Base-by-base conservation (phyloP, 768 basidiomycete genomes). In the Xerocomus spinulosus region DNA sequence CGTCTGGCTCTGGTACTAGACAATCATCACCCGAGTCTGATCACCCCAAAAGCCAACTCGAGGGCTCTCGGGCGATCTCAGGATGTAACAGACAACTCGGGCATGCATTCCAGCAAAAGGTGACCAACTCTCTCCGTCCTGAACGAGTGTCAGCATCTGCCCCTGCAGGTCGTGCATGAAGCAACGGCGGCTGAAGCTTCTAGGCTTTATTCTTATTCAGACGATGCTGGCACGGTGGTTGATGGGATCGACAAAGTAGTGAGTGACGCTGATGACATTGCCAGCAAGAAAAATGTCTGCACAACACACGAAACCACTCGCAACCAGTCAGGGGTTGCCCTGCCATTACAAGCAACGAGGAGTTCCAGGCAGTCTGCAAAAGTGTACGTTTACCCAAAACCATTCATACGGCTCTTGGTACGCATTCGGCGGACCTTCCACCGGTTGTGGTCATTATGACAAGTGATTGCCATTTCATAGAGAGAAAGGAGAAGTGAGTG, bases 361-460 rank as follows among this genome's bases (percentile, higher is more conserved):
- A n/a, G n/a, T n/a, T n/a, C n/a, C n/a, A n/a, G n/a, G n/a, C n/a
- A n/a, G n/a, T 49, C 59, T 41, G 55, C 60, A 67, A 63, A 58
- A 58, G 63, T 48, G 60, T 68, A 13, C 56, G 49, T 17, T 50
- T 71, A 32, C 70, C 70, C 20, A 70, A 59, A 55, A 66, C 64
- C 9, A 46, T 43, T 15, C 42, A 68, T 50, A 68, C 62, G 70
- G 42, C 56, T 69, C 37, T 47, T 70, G 18, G 32, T 60, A 17
- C 68, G 17, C 51, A 46, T 34, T 57, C 57, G 17, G 41, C 30
- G 20, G 50, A 59, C 13, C 61, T 71, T 36, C 72, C 74, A 10
- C 51, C 75, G 39, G 62, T 68, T 37, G 71, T 73, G 26, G 61
- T 78, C 45, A 74, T 73, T 23, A 76, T 76, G 76, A 61, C 71